phyloP scores from a whole-genome alignment of 2,329 filamentous ascomycete genomes.

The Fusarium praegraminearum region DNA sequence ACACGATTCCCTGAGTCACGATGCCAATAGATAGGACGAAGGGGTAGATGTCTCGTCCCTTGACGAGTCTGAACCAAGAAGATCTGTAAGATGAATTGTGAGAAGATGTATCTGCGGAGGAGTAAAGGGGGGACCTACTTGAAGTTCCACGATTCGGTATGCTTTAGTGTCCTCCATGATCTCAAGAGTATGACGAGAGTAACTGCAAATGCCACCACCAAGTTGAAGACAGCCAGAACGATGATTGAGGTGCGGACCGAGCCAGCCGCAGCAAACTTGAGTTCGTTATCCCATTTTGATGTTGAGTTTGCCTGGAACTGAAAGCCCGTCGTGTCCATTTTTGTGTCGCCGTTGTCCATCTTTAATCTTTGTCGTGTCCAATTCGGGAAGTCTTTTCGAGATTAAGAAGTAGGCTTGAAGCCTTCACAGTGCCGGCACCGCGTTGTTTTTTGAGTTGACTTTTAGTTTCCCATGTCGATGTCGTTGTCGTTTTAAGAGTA shows the following conservation, averaged over 20 bases:
- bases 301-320: conserved; percentile 57
- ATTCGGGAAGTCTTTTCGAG: conserved; percentile 14
- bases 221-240: conserved; percentile 71
- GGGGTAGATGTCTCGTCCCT: conserved; percentile 64
- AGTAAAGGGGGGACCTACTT: conserved; percentile 51
- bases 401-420: conserved; percentile 36
- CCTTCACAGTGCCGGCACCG: conserved; percentile 47
- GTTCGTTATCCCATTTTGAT: conserved; percentile 61
- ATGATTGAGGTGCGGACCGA: conserved; percentile 72
- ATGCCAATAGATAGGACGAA: conserved; percentile 69
- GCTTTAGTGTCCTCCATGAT: conserved; percentile 61
- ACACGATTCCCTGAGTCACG: conserved; percentile 67
- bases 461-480: conserved; percentile 41
- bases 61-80: conserved; percentile 59
- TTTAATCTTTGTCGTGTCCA: conserved; percentile 24
- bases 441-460: conserved; percentile 32
- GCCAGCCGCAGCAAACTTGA: conserved; percentile 65
- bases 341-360: conserved; percentile 30
- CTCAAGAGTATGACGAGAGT: conserved; percentile 69
- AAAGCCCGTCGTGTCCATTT: conserved; percentile 45
- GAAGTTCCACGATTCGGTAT: conserved; percentile 57
- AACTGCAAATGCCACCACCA: conserved; percentile 67
- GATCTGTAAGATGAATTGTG: conserved; percentile 46
- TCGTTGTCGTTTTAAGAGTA: conserved; percentile 7
- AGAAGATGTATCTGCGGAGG: conserved; percentile 10